phyloP scores from a whole-genome alignment of 768 basidiomycete species.

The Russula lepida region DNA sequence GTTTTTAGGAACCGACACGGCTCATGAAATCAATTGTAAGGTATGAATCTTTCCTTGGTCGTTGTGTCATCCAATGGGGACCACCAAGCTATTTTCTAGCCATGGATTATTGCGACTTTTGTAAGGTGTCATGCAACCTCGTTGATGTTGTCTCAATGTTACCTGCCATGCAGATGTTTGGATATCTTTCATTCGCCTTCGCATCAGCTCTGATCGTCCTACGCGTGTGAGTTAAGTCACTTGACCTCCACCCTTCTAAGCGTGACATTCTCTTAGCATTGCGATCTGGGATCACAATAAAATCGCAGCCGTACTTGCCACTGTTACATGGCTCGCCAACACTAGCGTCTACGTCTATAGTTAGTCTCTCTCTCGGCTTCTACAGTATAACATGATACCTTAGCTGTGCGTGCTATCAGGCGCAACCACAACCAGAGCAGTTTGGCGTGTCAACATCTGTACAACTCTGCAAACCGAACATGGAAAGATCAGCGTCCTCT shows the following conservation, averaged over 20 bases:
- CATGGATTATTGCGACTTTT: constrained; percentile 1
- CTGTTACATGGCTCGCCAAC: background rate
- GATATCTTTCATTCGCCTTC: constrained; percentile 6
- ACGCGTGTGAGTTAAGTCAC: constrained; percentile 5
- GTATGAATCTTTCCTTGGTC: background rate
- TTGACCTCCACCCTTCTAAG: background rate
- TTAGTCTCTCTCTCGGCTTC: background rate
- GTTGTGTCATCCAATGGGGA: background rate
- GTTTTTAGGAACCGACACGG: background rate
- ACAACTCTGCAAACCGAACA: background rate
- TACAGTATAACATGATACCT: background rate
- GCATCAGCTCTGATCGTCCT: constrained; percentile 13
- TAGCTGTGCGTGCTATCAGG: background rate
- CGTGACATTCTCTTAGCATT: background rate
- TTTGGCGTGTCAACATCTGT: background rate
- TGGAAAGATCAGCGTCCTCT: background rate
- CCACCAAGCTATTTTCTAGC: background rate
- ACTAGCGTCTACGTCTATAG: background rate
- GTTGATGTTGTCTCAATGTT: background rate
- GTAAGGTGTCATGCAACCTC: background rate
- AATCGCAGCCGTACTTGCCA: background rate
- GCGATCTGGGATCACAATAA: constrained; percentile 9
- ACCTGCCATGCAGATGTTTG: background rate
- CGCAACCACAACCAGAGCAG: background rate
- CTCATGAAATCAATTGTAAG: background rate